phyloP scores from a whole-genome alignment of 176 grass and related monocot genomes.

The Cocos nucifera region DNA sequence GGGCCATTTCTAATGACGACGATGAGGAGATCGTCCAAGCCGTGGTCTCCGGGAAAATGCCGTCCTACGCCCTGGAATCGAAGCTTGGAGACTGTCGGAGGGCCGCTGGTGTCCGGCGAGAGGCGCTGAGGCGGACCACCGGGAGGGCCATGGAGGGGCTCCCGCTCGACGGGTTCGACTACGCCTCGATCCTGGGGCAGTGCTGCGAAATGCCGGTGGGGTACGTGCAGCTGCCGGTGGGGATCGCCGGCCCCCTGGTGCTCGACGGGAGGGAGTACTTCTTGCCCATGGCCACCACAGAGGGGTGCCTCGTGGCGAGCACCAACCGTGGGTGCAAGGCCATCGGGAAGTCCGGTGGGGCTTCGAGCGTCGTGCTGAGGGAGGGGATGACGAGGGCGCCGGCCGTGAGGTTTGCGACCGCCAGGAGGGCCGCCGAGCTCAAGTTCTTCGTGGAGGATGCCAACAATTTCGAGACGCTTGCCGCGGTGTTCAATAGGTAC shows the following conservation, averaged over 20 bases:
- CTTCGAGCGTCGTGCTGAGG: slow-evolving; percentile 2
- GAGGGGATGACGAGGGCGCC: slow-evolving; percentile 10
- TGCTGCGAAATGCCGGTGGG: slow-evolving; percentile 8
- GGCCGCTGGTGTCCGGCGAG: slow-evolving; percentile 4
- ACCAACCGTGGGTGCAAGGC: slow-evolving; percentile 10
- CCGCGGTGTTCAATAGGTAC: slow-evolving; percentile 11
- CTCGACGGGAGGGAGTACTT: not conserved
- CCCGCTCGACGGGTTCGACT: slow-evolving; percentile 8
- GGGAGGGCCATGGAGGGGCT: slow-evolving; percentile 4
- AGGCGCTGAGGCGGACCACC: slow-evolving; percentile 1
- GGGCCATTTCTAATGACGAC: not conserved
- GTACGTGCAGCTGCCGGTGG: slow-evolving; percentile 11
- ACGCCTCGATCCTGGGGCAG: slow-evolving; percentile 2
- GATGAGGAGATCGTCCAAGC: slow-evolving; percentile 7
- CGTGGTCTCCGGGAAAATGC: slow-evolving; percentile 3
- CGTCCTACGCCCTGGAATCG: slow-evolving; percentile 3
- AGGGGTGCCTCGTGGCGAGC: slow-evolving; percentile 15
- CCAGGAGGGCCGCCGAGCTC: slow-evolving; percentile 2
- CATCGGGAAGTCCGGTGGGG: not conserved
- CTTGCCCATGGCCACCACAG: slow-evolving; percentile 8
- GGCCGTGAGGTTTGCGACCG: slow-evolving; percentile 1
- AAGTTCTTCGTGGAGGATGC: slow-evolving; percentile 12
- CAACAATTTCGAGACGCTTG: slow-evolving; percentile 8
- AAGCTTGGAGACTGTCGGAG: slow-evolving; percentile 4
- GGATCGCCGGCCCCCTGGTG: slow-evolving; percentile 4